Conservation (phyloP, 352 stramenopile species). For the Achlya hypogyna region DNA sequence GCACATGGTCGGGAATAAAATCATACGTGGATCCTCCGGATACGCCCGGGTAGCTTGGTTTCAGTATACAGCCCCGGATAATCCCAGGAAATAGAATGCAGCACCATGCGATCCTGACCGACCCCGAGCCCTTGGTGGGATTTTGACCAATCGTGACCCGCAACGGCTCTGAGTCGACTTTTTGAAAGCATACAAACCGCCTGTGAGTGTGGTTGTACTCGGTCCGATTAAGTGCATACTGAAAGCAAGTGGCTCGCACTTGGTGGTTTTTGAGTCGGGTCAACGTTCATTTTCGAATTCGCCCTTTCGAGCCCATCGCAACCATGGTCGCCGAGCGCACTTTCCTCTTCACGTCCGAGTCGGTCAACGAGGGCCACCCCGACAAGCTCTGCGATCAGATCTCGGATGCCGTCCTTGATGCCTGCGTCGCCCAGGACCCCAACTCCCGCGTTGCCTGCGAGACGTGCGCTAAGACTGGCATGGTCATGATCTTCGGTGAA, state of each 20-base stretch:
- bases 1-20: too few species aligned
- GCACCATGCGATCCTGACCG: background rate
- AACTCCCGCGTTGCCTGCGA: conserved; percentile 98
- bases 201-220: background rate
- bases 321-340: conserved; percentile 43
- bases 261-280: background rate
- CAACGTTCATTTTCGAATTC: conserved; percentile 48
- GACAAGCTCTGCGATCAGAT: conserved; percentile 99
- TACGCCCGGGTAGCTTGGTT: background rate
- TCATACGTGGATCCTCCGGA: background rate
- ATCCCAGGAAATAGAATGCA: background rate
- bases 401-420: conserved; percentile 97
- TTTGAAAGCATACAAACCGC: background rate
- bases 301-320: conserved; percentile 22
- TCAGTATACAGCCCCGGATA: conserved; percentile 12
- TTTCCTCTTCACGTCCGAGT: conserved; percentile 98
- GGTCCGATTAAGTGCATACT: background rate
- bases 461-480: conserved; percentile 98
- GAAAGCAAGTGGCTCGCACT: background rate
- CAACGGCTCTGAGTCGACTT: conserved; percentile 7
- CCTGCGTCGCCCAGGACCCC: conserved; percentile 96
- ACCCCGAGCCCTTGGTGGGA: background rate
- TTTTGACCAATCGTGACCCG: conserved; percentile 12
- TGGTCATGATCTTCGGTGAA: conserved; percentile 99
- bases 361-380: conserved; percentile 99